Conservation (phyloP, 1,284 basidiomycete genomes). For the Sporisorium scitamineum region DNA sequence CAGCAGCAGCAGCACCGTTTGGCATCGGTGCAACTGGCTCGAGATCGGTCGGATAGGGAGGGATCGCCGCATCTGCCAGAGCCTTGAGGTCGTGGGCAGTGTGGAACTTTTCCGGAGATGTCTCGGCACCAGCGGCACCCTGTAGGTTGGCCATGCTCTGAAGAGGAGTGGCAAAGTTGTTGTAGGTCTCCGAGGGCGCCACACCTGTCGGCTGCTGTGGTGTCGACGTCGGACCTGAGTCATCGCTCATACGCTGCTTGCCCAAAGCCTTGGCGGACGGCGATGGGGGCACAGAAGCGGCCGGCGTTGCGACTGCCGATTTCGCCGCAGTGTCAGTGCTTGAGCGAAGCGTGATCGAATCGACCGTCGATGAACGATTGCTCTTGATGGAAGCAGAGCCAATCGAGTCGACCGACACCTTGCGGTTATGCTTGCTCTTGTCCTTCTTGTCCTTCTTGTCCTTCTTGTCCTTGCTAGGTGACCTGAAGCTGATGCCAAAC, state of each 20-base stretch:
- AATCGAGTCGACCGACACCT: slow-evolving; percentile 29
- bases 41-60: slow-evolving; percentile 23
- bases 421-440: slow-evolving; percentile 43
- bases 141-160: slow-evolving; percentile 46
- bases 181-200: slow-evolving; percentile 25
- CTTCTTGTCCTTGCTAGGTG: slow-evolving; percentile 45
- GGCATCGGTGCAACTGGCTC: slow-evolving; percentile 1
- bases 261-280: slow-evolving; percentile 35
- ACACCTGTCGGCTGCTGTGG: slow-evolving; percentile 7
- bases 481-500: slow-evolving; percentile 50
- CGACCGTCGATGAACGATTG: slow-evolving; percentile 23
- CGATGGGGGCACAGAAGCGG: slow-evolving; percentile 14
- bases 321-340: slow-evolving; percentile 9
- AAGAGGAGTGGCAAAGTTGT: slow-evolving; percentile 32
- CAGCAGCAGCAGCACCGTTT: slow-evolving; percentile 4
- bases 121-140: slow-evolving; percentile 14
- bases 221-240: neutral
- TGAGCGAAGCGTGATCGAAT: slow-evolving; percentile 14
- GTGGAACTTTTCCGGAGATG: slow-evolving; percentile 40
- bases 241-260: slow-evolving; percentile 23
- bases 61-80: slow-evolving; percentile 26
- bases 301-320: neutral
- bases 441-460: slow-evolving; percentile 47
- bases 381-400: slow-evolving; percentile 32
- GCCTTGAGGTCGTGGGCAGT: slow-evolving; percentile 47